Evolutionary conservation across 805 yeast species (phyloP).

Genomic region (Metschnikowia gelsemii): DNA sequence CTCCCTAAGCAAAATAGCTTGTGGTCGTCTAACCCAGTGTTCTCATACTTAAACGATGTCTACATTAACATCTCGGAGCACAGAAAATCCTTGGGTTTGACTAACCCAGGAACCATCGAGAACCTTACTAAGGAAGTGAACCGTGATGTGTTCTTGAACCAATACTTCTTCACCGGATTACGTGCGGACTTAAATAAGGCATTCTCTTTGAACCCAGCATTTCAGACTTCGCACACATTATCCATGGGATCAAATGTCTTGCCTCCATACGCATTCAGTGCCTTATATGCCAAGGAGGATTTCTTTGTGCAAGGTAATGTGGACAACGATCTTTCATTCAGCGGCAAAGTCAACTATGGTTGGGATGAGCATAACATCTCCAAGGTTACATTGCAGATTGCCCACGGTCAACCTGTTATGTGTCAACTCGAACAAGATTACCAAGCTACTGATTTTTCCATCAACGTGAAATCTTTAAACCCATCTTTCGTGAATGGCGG

Average conservation of each 20-base stretch:
- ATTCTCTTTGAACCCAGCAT: conserved; percentile 85
- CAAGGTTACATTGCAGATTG: conserved; percentile 84
- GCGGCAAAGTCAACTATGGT: conserved; percentile 88
- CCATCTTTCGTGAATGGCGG: conserved; percentile 75
- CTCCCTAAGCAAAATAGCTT: conserved; percentile 55
- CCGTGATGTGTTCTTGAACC: conserved; percentile 87
- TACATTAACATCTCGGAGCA: conserved; percentile 71
- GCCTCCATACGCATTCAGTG: conserved; percentile 89
- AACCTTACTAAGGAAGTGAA: conserved; percentile 90
- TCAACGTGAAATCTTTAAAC: conserved; percentile 88
- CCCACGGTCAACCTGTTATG: conserved; percentile 89
- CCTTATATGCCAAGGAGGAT: conserved; percentile 83
- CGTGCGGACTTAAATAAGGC: conserved; percentile 96
- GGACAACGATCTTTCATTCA: conserved; percentile 80
- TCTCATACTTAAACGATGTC: conserved; percentile 73
- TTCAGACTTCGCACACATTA: conserved; percentile 95
- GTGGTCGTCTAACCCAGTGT: conserved; percentile 83
- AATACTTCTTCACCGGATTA: conserved; percentile 89
- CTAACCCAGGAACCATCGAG: conserved; percentile 94
- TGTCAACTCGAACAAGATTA: conserved; percentile 94
- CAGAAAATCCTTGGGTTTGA: conserved; percentile 75
- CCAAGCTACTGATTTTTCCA: conserved; percentile 83
- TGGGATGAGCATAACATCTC: conserved; percentile 80
- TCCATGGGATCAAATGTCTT: conserved; percentile 80
- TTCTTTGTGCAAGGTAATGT: conserved; percentile 87